Evolutionary conservation across 2,329 filamentous ascomycete genomes (phyloP), one percentile per base, ranked within the genome.

Genomic region (Epichloe typhina): DNA sequence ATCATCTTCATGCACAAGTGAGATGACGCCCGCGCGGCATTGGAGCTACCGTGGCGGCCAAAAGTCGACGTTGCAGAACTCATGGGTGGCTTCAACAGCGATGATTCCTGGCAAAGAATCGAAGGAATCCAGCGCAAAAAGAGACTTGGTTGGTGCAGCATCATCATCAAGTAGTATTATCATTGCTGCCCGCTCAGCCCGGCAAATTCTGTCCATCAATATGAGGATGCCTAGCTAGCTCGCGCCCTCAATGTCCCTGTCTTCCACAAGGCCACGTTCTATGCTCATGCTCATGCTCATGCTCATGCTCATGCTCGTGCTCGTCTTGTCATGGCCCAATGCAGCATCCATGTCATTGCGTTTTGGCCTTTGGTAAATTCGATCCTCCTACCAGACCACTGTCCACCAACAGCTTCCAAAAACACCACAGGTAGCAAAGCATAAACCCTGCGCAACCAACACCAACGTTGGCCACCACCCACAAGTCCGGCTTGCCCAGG

Each of bases 341-440:
- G 31, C 44, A n/a, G n/a, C 19, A 39, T 36, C 19, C 33, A 11
- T 2, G 3, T 54, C 41, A 59, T 53, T 56, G 73, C 49, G 60
- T 64, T 53, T 74, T 73, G 12, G 59, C 40, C 59, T 67, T 68
- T 41, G 48, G 57, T 47, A 56, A 58, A 37, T 61, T 66, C 5
- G 53, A n/a, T 4, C 43, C 46, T 52, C 56, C 61, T 55, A 79
- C 52, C 42, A 80, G 59, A 42, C 77, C 76, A 61, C 82, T 84
- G 59, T 84, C 80, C 17, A 70, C 63, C 2, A 80, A 60, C 49
- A 87, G 63, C 50, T 79, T 84, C 76, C 81, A 84, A 54, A 93
- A 67, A 66, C 90, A 96, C 93, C 93, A 98, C 7, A 93, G 62
- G 65, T 96, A 97, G 66, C 89, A 94, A 36, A 95, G 69, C 0